These are phyloP conservation scores for Neurospora sp. DNA, from an alignment of 495 filamentous ascomycete genomes.

Conservation along the genomic window DNA sequence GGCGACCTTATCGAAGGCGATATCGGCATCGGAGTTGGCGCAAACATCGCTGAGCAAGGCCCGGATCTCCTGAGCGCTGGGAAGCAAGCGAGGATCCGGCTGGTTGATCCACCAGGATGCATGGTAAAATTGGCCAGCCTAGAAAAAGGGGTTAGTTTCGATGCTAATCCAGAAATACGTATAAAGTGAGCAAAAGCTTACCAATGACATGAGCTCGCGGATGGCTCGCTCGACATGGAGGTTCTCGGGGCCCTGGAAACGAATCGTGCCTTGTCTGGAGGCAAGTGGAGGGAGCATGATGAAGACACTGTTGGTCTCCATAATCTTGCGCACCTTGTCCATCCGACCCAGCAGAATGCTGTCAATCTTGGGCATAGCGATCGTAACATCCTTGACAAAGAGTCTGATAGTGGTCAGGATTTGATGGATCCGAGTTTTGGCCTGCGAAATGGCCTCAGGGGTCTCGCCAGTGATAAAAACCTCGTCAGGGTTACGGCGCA, in stretches of 20 bases:
- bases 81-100: slow-evolving; percentile 59
- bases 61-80: slow-evolving; percentile 65
- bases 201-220: slow-evolving; percentile 86
- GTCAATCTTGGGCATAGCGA: slow-evolving; percentile 84
- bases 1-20: slow-evolving; percentile 84
- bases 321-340: slow-evolving; percentile 95
- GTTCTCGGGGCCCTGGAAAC: slow-evolving; percentile 86
- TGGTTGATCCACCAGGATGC: slow-evolving; percentile 91
- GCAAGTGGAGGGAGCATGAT: slow-evolving; percentile 82
- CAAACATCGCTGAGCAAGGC: slow-evolving; percentile 93
- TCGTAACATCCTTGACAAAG: slow-evolving; percentile 80
- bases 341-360: slow-evolving; percentile 82
- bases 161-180: not conserved
- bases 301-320: slow-evolving; percentile 90
- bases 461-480: slow-evolving; percentile 88
- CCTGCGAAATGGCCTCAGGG: slow-evolving; percentile 65
- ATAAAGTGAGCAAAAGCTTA: slow-evolving; percentile 29
- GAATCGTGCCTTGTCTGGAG: slow-evolving; percentile 64
- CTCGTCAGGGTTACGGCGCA: slow-evolving; percentile 72
- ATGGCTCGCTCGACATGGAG: slow-evolving; percentile 90
- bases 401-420: slow-evolving; percentile 64
- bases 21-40: slow-evolving; percentile 88
- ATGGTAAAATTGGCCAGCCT: slow-evolving; percentile 96
- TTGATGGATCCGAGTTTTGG: slow-evolving; percentile 82
- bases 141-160: slow-evolving; percentile 20